These are phyloP conservation scores for Abrus pulchellus DNA, from an alignment of 306 rosid species.

Conservation along the genomic window DNA sequence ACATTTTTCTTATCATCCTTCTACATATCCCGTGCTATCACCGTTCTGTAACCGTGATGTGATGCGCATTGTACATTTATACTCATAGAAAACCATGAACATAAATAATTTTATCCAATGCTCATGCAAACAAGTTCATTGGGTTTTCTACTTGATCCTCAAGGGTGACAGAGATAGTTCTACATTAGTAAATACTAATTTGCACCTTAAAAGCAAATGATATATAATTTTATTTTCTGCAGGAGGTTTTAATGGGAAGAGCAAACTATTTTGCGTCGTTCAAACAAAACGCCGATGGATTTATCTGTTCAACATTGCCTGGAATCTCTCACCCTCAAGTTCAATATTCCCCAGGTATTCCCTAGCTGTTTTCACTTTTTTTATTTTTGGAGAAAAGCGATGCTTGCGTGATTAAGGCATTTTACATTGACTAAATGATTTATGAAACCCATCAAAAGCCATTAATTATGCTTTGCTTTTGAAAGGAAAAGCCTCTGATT, in stretches of 20 bases:
- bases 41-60: not conserved
- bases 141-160: slow-evolving; percentile 46
- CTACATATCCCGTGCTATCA: slow-evolving; percentile 28
- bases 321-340: slow-evolving; percentile 91
- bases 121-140: slow-evolving; percentile 26
- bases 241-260: slow-evolving; percentile 96
- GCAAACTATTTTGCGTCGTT: slow-evolving; percentile 87
- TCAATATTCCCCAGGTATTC: slow-evolving; percentile 90
- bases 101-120: slow-evolving; percentile 14
- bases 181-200: not conserved
- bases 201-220: not conserved
- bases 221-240: slow-evolving; percentile 23
- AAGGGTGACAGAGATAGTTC: not conserved
- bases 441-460: slow-evolving; percentile 43
- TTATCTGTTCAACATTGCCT: slow-evolving; percentile 88
- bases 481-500: slow-evolving; percentile 45
- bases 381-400: slow-evolving; percentile 15
- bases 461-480: slow-evolving; percentile 49
- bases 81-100: not conserved
- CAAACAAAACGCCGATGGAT: slow-evolving; percentile 86
- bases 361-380: not conserved
- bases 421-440: not conserved
- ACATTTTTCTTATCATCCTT: slow-evolving; percentile 18
- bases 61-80: slow-evolving; percentile 1
- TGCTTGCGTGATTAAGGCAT: slow-evolving; percentile 9